These are phyloP conservation scores for Endoconidiophora laricicola DNA, from an alignment of 2,329 filamentous ascomycete species.

Conservation along the genomic window DNA sequence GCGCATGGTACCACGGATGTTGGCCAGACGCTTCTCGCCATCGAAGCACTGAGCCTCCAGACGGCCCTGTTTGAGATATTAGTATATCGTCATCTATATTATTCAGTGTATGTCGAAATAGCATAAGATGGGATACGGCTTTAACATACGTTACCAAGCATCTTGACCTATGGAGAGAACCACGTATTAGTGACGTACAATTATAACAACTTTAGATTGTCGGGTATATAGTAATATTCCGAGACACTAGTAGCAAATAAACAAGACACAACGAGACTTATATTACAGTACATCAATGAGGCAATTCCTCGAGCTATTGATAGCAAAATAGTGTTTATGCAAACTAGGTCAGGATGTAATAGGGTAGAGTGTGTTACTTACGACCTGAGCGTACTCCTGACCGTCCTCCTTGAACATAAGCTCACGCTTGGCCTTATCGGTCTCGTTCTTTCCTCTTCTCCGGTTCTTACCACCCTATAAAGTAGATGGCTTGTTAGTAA, in stretches of 20 bases:
- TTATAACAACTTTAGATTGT: not conserved
- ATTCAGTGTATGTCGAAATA: not conserved
- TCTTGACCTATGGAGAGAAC: conserved; percentile 43
- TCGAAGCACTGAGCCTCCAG: conserved; percentile 92
- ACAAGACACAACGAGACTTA: no score
- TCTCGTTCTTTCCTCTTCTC: conserved; percentile 96
- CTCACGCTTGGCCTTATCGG: conserved; percentile 98
- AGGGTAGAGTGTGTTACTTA: conserved; percentile 4
- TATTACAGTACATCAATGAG: no score
- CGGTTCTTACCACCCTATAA: conserved; percentile 90
- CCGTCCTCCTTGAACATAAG: conserved; percentile 98
- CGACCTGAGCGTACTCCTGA: conserved; percentile 39
- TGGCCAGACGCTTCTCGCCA: conserved; percentile 61
- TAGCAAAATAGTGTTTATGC: no score
- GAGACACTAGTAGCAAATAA: no score
- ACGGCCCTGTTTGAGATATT: conserved; percentile 36
- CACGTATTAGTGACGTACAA: not conserved
- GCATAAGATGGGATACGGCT: not conserved
- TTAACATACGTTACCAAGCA: conserved; percentile 57
- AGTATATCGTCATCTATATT: not conserved
- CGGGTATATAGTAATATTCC: no score
- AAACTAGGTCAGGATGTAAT: no score
- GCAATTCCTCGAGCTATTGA: no score
- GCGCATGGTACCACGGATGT: conserved; percentile 36
- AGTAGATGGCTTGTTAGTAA: not conserved